These are phyloP conservation scores for Fusarium sp. DNA, from an alignment of 2,329 filamentous ascomycete species.

Conservation along the genomic window DNA sequence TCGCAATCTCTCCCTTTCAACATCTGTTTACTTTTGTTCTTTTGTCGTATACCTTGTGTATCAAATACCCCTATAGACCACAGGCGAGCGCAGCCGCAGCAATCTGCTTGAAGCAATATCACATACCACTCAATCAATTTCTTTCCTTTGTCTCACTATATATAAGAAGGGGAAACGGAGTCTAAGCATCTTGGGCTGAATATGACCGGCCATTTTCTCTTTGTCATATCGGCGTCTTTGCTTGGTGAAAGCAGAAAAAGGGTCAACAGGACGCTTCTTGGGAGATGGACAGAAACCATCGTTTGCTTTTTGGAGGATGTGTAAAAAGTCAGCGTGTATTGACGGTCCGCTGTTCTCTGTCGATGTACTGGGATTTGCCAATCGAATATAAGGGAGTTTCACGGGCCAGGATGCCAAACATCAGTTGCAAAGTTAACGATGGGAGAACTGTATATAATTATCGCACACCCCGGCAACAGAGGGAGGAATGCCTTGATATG, in stretches of 20 bases:
- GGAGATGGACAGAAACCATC: slow-evolving; percentile 17
- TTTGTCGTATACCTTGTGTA: slow-evolving; percentile 46
- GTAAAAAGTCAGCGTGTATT: slow-evolving; percentile 42
- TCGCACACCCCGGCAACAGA: slow-evolving; percentile 18
- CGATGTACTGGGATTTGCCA: slow-evolving; percentile 25
- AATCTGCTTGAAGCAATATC: slow-evolving; percentile 47
- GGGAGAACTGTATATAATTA: slow-evolving; percentile 41
- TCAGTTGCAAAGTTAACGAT: slow-evolving; percentile 42
- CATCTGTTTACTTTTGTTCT: slow-evolving; percentile 40
- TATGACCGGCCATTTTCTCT: slow-evolving; percentile 38
- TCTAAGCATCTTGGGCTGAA: slow-evolving; percentile 43
- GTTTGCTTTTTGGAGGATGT: slow-evolving; percentile 40
- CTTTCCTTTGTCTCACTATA: slow-evolving; percentile 49
- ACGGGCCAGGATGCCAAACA: slow-evolving; percentile 39
- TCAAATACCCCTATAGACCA: slow-evolving; percentile 55
- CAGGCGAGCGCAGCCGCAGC: slow-evolving; percentile 47
- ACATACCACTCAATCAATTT: slow-evolving; percentile 45
- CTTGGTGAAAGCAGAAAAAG: slow-evolving; percentile 32
- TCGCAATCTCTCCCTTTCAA: slow-evolving; percentile 36
- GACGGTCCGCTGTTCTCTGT: slow-evolving; percentile 22
- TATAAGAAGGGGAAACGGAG: slow-evolving; percentile 45
- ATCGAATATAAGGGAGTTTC: slow-evolving; percentile 33
- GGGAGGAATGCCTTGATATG: slow-evolving; percentile 15
- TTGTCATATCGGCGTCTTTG: slow-evolving; percentile 32
- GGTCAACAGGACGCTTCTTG: slow-evolving; percentile 34